Base-by-base conservation (phyloP, 352 stramenopile genomes). In the Globisporangium paroecandrum region DNA sequence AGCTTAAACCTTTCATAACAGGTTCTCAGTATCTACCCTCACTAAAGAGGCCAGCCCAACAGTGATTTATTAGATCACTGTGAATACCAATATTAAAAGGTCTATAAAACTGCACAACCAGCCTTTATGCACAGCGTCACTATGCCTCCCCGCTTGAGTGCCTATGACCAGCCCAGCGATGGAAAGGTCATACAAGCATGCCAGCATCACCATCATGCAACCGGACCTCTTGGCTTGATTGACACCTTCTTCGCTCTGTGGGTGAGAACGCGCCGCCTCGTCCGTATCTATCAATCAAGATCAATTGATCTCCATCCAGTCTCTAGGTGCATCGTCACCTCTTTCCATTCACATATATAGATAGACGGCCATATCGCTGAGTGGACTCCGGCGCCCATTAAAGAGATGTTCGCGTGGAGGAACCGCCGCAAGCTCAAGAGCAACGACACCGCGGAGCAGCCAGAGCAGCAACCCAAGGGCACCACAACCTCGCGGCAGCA, bases 371-470 rank as follows among this genome's bases (percentile, higher is more conserved):
- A 9, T 15, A n/a, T 20, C 41, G 13, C 15, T 20, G 4, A 32
- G 29, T 32, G 29, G 29, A 32, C 29, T 47, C 38, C 38, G 10
- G 9, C 47, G 49, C 32, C 51, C 9, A 29, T 38, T 24, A 6
- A 25, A 38, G 34, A 4, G 29, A 67, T 67, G 62, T 67, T 67
- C 34, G 54, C 27, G 9, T 67, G 62, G 62, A 58, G 51, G 49
- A 67, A 61, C 62, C 62, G 62, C 51, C 34, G 29, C 62, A 67
- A 67, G 34, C 54, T 59, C 54, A 67, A 38, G 41, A 60, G 58
- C 58, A 64, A 64, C 9, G 27, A 34, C 27, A 7, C 12, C 15
- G 13, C 38, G 13, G 24, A 58, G 53, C 57, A 62, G n/a, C 29
- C 38, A 38, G 12, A 27, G 15, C 13, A 41, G 29, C 58, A 41